A percentile compares a stretch with the other conserved stretches of the same genome.
These are phyloP conservation scores for Quercus rubra DNA, from an alignment of 306 rosid genomes.

Conservation along the genomic window DNA sequence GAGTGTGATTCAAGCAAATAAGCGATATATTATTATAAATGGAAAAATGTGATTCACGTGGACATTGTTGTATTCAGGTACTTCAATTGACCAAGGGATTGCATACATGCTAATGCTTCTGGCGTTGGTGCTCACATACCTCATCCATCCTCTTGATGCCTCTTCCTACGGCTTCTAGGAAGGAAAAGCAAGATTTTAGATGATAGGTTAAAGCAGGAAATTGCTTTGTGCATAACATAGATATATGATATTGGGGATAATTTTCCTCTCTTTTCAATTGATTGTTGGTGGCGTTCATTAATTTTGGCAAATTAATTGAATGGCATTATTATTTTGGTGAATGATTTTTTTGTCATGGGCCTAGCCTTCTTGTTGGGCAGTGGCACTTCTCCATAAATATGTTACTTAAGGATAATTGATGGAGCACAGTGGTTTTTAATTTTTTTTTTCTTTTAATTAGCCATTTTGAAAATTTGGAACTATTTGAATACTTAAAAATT, in stretches of 20 bases:
- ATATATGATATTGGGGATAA: background rate
- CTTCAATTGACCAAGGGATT: slow-evolving; percentile 77
- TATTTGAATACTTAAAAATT: too few species aligned
- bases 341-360: background rate
- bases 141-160: slow-evolving; percentile 71
- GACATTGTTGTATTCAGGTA: slow-evolving; percentile 36
- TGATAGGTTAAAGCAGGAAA: background rate
- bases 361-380: too few species aligned
- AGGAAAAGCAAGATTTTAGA: background rate
- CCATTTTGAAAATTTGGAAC: too few species aligned
- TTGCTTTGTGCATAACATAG: background rate
- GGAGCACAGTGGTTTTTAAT: too few species aligned
- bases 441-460: too few species aligned
- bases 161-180: slow-evolving; percentile 35
- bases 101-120: slow-evolving; percentile 44
- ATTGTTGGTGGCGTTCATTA: background rate
- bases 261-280: background rate
- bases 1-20: too few species aligned
- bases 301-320: background rate
- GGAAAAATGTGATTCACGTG: background rate
- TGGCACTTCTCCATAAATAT: too few species aligned
- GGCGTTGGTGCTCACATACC: slow-evolving; percentile 55
- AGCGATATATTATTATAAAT: too few species aligned
- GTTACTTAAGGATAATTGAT: too few species aligned
- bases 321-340: background rate